Evolutionary conservation across 805 yeast genomes (phyloP).

Genomic region (Starmerella roubikii): DNA sequence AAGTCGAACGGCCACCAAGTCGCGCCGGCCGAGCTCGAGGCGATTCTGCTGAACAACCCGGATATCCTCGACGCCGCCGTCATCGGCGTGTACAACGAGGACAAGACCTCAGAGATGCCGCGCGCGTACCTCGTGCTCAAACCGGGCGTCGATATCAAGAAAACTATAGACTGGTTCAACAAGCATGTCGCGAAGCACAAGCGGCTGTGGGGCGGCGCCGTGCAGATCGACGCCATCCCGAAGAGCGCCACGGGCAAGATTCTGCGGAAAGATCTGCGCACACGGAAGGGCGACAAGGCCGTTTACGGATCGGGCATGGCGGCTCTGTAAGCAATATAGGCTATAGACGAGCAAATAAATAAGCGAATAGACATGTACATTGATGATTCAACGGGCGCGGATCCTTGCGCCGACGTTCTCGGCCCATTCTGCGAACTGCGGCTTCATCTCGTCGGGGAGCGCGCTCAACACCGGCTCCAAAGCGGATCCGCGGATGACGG

Average conservation of each 20-base stretch:
- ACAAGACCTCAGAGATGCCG: conserved; percentile 62
- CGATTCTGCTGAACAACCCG: conserved; percentile 61
- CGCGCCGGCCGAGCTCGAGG: conserved; percentile 90
- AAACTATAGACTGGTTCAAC: conserved; percentile 26
- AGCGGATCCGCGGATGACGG: conserved; percentile 6
- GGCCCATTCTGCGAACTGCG: not conserved
- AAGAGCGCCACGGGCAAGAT: conserved; percentile 93
- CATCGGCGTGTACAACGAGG: conserved; percentile 55
- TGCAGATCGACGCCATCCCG: conserved; percentile 70
- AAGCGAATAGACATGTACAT: no score
- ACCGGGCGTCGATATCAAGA: conserved; percentile 18
- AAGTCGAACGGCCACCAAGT: conserved; percentile 70
- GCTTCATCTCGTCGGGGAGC: not conserved
- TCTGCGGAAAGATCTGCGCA: conserved; percentile 78
- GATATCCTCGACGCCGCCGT: conserved; percentile 80
- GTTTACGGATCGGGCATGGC: not conserved
- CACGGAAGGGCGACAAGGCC: conserved; percentile 25
- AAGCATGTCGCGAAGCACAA: conserved; percentile 28
- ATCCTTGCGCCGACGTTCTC: not conserved
- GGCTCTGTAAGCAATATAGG: no score
- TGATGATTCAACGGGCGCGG: no score
- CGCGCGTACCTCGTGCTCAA: conserved; percentile 27
- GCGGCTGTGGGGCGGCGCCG: conserved; percentile 35
- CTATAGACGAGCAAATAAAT: no score
- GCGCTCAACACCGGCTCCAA: conserved; percentile 7